Base-by-base conservation (phyloP, 352 stramenopile species). In the Elongisporangium anandrum region DNA sequence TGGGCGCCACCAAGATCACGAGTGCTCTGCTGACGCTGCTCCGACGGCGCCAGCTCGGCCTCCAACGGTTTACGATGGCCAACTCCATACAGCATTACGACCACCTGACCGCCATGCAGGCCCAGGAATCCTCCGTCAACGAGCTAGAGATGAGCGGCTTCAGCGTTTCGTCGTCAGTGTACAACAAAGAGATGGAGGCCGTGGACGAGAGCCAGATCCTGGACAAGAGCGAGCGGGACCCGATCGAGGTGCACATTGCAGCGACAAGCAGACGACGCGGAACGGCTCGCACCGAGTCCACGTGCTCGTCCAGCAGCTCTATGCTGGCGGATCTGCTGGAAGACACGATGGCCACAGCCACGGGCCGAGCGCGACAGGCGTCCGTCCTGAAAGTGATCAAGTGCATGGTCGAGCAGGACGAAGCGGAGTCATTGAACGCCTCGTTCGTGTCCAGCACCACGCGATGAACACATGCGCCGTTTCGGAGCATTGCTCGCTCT, bases 1-100 rank as follows among this genome's bases (percentile, higher is more conserved):
- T 66, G 47, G 64, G 68, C 10, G 61, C 77, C 1, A 69, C 66
- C 1, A 62, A 77, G n/a, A 69, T 69, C 7, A 61, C 60, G 13
- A 62, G 50, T 5, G 60, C 50, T 0, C 52, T 80, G 13, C 72
- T 61, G 0, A 61, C 75, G 19, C 39, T 73, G 21, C 52, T 77
- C 4, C 57, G 55, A 12, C 65, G 66, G n/a, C 62, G 69, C 4
- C 65, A 66, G 16, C 63, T 77, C 22, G 65, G 62, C 6, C 59
- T 57, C 6, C 69, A 77, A 41, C 61, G 55, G 23, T 64, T 72
- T 52, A 60, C 63, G 5, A 59, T 71, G 24, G 29, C 29, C 29
- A 41, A 13, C 29, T 41, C 29, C 5, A 41, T 41, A 8, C 29
- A 41, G 2, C 29, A 15, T 2, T 41, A 15, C 9, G 29, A 41